phyloP scores from a whole-genome alignment of 2,329 filamentous ascomycete species.

The Botrytis porri region DNA sequence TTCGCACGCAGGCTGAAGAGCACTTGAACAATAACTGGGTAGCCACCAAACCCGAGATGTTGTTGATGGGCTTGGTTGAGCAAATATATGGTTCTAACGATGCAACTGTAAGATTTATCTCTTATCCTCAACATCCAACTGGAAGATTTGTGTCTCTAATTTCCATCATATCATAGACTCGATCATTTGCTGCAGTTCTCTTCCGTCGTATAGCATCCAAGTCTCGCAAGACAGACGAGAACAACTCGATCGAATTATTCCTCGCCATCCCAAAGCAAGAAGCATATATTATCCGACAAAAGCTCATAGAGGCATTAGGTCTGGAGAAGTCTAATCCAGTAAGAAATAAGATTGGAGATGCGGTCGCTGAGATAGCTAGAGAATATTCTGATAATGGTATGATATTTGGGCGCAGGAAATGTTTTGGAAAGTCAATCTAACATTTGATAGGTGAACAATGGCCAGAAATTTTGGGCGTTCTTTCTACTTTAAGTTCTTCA shows the following conservation, averaged over 20 bases:
- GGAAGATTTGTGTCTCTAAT: neutral
- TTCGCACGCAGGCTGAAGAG: slow-evolving; percentile 84
- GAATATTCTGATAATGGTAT: slow-evolving; percentile 91
- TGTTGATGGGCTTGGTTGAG: slow-evolving; percentile 92
- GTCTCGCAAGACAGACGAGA: slow-evolving; percentile 70
- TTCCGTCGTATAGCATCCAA: slow-evolving; percentile 93
- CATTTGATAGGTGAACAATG: slow-evolving; percentile 67
- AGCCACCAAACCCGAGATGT: slow-evolving; percentile 71
- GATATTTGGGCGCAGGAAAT: slow-evolving; percentile 36
- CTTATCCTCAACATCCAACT: too few relatives aligned
- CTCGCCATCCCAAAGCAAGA: slow-evolving; percentile 72
- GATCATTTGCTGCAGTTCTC: slow-evolving; percentile 88
- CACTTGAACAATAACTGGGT: slow-evolving; percentile 92
- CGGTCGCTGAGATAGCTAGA: slow-evolving; percentile 91
- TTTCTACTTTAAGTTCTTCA: slow-evolving; percentile 90
- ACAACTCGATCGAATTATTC: slow-evolving; percentile 79
- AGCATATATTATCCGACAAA: slow-evolving; percentile 75
- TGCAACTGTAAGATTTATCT: slow-evolving; percentile 32
- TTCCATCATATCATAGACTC: slow-evolving; percentile 55
- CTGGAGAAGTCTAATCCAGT: slow-evolving; percentile 71
- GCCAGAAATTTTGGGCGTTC: slow-evolving; percentile 80
- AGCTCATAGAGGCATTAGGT: slow-evolving; percentile 74
- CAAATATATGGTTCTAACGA: slow-evolving; percentile 74
- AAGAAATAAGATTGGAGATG: slow-evolving; percentile 94
- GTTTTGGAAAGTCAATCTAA: slow-evolving; percentile 20